phyloP scores from a whole-genome alignment of 2,329 filamentous ascomycete genomes.

The Orbilia ellipsospora region DNA sequence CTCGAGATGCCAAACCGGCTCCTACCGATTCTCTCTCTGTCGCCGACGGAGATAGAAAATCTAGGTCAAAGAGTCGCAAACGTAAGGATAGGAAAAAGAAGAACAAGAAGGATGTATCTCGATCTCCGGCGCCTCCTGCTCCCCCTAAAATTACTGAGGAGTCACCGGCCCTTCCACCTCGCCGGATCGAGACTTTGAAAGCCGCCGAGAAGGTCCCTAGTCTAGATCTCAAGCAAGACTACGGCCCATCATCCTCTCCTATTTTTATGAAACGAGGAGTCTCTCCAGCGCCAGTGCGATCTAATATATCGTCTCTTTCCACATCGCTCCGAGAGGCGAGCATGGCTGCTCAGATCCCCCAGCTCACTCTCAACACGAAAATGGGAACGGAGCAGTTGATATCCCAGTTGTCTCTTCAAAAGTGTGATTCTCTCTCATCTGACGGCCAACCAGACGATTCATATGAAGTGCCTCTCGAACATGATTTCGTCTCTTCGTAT shows the following conservation, averaged over 20 bases:
- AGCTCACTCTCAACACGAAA: slow-evolving; percentile 51
- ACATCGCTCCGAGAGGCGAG: slow-evolving; percentile 48
- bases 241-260: slow-evolving; percentile 29
- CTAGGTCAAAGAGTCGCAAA: slow-evolving; percentile 51
- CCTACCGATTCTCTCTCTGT: slow-evolving; percentile 26
- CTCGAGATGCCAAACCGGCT: slow-evolving; percentile 24
- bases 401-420: slow-evolving; percentile 47
- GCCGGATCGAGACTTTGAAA: slow-evolving; percentile 40
- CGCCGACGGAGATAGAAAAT: slow-evolving; percentile 42
- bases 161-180: slow-evolving; percentile 39
- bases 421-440: slow-evolving; percentile 40
- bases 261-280: slow-evolving; percentile 48
- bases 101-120: slow-evolving; percentile 28
- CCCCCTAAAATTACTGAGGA: slow-evolving; percentile 41
- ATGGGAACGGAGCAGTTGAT: slow-evolving; percentile 46
- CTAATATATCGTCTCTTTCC: slow-evolving; percentile 47
- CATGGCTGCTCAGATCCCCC: slow-evolving; percentile 51
- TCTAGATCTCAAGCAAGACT: slow-evolving; percentile 37
- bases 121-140: slow-evolving; percentile 35
- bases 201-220: slow-evolving; percentile 28
- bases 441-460: slow-evolving; percentile 43
- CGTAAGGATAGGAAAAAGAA: slow-evolving; percentile 51
- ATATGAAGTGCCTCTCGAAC: slow-evolving; percentile 44
- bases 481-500: slow-evolving; percentile 48
- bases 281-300: slow-evolving; percentile 46